Evolutionary conservation across 192 early-diverging fungal species (phyloP).

Genomic region (Coemansia asiatica): DNA sequence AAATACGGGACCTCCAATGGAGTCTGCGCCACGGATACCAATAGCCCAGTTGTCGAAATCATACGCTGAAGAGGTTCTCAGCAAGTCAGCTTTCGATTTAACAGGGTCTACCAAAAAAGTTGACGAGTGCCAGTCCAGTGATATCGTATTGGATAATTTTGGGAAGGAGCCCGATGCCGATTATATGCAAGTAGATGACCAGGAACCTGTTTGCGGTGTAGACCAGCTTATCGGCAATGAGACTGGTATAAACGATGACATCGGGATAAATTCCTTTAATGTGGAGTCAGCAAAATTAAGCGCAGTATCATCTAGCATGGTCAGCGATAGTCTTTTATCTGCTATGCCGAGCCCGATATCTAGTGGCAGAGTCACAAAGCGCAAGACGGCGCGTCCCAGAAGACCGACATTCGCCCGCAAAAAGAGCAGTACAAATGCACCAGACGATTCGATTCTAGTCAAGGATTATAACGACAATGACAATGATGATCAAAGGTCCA

Average conservation of each 20-base stretch:
- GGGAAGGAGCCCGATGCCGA: not conserved
- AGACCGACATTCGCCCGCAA: not conserved
- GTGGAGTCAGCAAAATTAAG: not conserved
- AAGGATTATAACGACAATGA: not conserved
- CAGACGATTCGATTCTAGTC: not conserved
- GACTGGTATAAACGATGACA: not conserved
- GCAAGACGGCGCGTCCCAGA: conserved; percentile 13
- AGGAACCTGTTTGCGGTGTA: not conserved
- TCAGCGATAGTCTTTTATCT: not conserved
- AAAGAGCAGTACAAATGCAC: not conserved
- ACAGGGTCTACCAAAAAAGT: no score
- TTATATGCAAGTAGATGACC: not conserved
- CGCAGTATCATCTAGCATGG: not conserved
- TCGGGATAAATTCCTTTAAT: not conserved
- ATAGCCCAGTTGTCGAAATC: not conserved
- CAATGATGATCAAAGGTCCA: no score
- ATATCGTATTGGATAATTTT: no score
- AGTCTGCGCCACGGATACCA: not conserved
- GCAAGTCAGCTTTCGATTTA: no score
- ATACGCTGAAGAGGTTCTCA: not conserved
- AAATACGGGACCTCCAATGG: not conserved
- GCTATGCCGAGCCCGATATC: conserved; percentile 25
- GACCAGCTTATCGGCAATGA: not conserved
- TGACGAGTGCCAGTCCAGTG: no score
- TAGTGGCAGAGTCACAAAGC: conserved; percentile 37